Base-by-base conservation (phyloP, 208 protist genomes). In the Trypanosomatidae sp. region DNA sequence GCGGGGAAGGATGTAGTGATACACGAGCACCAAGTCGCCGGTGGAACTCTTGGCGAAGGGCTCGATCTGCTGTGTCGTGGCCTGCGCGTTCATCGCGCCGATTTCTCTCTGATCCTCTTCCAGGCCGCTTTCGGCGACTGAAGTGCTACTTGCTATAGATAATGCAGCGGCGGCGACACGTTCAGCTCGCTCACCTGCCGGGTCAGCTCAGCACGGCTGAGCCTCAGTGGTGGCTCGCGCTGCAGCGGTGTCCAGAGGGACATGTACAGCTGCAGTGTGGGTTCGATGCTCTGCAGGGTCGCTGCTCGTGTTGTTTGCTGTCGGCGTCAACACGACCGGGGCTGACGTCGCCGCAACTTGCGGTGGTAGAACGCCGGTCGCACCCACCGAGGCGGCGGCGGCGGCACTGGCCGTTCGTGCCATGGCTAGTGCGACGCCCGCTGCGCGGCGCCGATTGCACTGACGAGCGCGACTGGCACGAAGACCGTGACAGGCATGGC, bases 191-290 rank as follows among this genome's bases (percentile, higher is more conserved):
- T 69, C 30, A 94, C 85, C 30, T 77, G 50, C 58, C 81, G 77
- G 41, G 44, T 62, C 71, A 90, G 77, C 19, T 82, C 73, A 0
- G 56, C 69, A 25, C 75, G 65, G 66, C 75, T 82, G 36, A 85
- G 71, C 55, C 73, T 62, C 25, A 74, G 80, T 1, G 60, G 66
- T 67, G 82, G 79, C 10, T 80, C 80, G 44, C 87, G 85, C 71
- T 85, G 81, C 71, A 92, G 79, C 25, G 87, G 89, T 17, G 91
- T 89, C 83, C 85, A 92, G 52, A 95, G 86, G 25, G 91, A 85
- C n/a, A 95, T 36, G 77, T 94, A 95, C 44, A 95, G 71, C 78
- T 93, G 88, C 33, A 95, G 70, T 15, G 87, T 88, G 3, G 91
- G 80, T 46, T 74, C 70, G 47, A 36, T 71, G 67, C 53, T 62